A percentile compares a stretch with the other conserved stretches of the same genome.
Conservation (phyloP, 2,329 filamentous ascomycete species). For the Scleromitrula shiraiana region DNA sequence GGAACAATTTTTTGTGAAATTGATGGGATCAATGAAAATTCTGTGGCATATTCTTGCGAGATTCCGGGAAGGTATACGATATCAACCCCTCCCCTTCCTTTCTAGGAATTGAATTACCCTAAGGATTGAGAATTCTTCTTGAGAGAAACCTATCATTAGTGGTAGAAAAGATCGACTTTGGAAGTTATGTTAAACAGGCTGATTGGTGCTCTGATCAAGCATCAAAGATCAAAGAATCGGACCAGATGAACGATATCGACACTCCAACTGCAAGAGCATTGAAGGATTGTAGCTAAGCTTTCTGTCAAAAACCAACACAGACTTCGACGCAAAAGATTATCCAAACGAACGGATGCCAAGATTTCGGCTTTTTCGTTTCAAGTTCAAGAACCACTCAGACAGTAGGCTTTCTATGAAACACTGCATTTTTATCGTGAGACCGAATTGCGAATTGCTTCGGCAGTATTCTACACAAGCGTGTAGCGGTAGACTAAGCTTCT, state of each 20-base stretch:
- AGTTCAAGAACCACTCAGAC: not conserved
- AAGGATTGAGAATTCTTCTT: no score
- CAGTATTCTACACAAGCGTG: not conserved
- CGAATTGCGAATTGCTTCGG: not conserved
- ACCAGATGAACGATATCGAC: not conserved
- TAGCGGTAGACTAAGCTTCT: no score
- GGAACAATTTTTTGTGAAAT: no score
- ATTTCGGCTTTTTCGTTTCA: not conserved
- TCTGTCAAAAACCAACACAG: constrained; percentile 4
- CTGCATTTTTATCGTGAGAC: constrained; percentile 1
- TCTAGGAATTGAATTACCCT: no score
- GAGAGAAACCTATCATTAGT: no score
- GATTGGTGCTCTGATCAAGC: not conserved
- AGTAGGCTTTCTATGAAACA: not conserved
- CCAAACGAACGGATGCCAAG: not conserved
- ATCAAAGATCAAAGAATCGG: not conserved
- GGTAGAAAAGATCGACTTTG: no score
- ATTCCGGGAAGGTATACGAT: no score
- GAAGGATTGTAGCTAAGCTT: not conserved
- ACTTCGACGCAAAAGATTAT: constrained; percentile 1
- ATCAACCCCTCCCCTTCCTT: no score
- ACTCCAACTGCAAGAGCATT: no score
- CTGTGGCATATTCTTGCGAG: no score
- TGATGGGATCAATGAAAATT: no score
- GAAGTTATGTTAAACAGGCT: no score